Evolutionary conservation across 805 yeast species (phyloP).

Genomic region (Candida corydali): DNA sequence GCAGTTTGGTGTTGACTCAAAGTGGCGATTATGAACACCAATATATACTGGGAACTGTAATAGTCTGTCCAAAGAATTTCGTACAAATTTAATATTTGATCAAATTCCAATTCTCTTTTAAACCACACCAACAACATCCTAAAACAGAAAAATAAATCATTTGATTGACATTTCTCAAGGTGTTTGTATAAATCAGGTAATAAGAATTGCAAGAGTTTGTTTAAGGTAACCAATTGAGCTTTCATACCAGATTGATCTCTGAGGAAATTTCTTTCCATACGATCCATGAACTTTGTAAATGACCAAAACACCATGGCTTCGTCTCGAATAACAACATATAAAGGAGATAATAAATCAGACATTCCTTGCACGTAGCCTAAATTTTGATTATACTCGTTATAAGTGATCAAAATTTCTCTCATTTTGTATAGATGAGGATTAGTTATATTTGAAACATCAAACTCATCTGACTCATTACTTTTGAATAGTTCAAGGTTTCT

Average conservation of each 20-base stretch:
- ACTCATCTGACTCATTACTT: slow-evolving; percentile 44
- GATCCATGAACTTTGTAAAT: slow-evolving; percentile 80
- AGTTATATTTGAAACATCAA: slow-evolving; percentile 58
- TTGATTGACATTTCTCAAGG: slow-evolving; percentile 81
- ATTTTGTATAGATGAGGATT: slow-evolving; percentile 73
- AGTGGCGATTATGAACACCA: slow-evolving; percentile 85
- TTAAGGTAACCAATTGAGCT: slow-evolving; percentile 76
- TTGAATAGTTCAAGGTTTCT: slow-evolving; percentile 65
- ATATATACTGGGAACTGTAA: slow-evolving; percentile 80
- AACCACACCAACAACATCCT: slow-evolving; percentile 94
- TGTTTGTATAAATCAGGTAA: slow-evolving; percentile 80
- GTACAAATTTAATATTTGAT: slow-evolving; percentile 79
- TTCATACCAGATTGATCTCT: slow-evolving; percentile 93
- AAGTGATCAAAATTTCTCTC: slow-evolving; percentile 78
- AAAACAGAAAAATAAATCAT: slow-evolving; percentile 88
- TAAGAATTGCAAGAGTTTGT: slow-evolving; percentile 86
- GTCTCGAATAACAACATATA: slow-evolving; percentile 63
- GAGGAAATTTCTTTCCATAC: slow-evolving; percentile 92
- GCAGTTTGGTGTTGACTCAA: slow-evolving; percentile 80
- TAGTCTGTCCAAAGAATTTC: slow-evolving; percentile 88
- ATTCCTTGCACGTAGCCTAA: slow-evolving; percentile 97
- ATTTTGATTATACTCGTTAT: slow-evolving; percentile 76
- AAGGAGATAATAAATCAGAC: slow-evolving; percentile 88
- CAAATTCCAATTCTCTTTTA: slow-evolving; percentile 84
- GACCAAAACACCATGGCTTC: slow-evolving; percentile 86